Evolutionary conservation across 805 yeast species (phyloP).

Genomic region (Candida ortonii): DNA sequence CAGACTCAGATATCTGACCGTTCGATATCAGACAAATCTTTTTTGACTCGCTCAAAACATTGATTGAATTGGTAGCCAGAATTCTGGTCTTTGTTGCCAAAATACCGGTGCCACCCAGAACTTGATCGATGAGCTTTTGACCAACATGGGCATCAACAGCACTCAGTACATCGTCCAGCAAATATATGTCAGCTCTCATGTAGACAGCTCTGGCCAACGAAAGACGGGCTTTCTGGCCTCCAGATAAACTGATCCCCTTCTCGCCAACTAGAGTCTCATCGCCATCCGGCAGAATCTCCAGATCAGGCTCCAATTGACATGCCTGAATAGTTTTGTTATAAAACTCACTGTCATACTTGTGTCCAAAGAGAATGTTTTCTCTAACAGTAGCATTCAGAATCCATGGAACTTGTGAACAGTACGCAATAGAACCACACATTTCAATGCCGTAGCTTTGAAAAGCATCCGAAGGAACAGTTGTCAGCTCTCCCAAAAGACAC

Average conservation of each 20-base stretch:
- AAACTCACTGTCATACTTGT: constrained; percentile 73
- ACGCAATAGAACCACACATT: constrained; percentile 48
- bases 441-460: constrained; percentile 25
- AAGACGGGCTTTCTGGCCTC: constrained; percentile 96
- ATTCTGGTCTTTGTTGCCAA: constrained; percentile 44
- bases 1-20: constrained; percentile 55
- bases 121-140: constrained; percentile 67
- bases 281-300: constrained; percentile 79
- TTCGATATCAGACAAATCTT: constrained; percentile 56
- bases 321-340: constrained; percentile 80
- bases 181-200: constrained; percentile 85
- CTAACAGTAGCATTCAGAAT: constrained; percentile 91
- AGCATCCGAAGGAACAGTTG: constrained; percentile 33
- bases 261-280: constrained; percentile 94
- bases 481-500: constrained; percentile 54
- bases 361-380: constrained; percentile 91
- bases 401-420: constrained; percentile 84
- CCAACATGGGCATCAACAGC: constrained; percentile 99
- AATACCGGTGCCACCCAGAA: constrained; percentile 41
- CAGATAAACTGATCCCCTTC: constrained; percentile 92
- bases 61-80: constrained; percentile 56
- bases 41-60: constrained; percentile 56
- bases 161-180: constrained; percentile 88
- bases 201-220: constrained; percentile 95
- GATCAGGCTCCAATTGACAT: constrained; percentile 81